These are phyloP conservation scores for Daldinia sp. DNA, from an alignment of 2,329 filamentous ascomycete genomes.

Conservation along the genomic window DNA sequence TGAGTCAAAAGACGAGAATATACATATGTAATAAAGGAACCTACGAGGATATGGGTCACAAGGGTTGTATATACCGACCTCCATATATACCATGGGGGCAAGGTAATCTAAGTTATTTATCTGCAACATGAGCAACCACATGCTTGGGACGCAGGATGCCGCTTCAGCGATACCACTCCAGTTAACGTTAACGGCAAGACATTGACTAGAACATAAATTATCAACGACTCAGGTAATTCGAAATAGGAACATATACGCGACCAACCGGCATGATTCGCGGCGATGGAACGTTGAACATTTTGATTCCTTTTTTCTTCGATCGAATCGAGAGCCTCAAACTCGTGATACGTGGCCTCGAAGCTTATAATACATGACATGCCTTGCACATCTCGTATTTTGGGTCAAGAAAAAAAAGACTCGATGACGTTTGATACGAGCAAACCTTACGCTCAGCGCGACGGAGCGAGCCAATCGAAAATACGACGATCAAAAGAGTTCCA, in stretches of 20 bases:
- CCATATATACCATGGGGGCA: no score
- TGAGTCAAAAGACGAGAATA: slow-evolving; percentile 14
- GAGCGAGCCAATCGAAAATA: not conserved
- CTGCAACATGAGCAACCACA: slow-evolving; percentile 22
- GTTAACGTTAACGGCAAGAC: not conserved
- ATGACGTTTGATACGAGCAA: slow-evolving; percentile 31
- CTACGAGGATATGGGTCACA: not conserved
- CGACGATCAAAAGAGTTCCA: not conserved
- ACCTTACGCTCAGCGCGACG: slow-evolving; percentile 9
- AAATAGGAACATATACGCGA: slow-evolving; percentile 15
- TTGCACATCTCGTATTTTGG: slow-evolving; percentile 29
- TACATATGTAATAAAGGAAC: not conserved
- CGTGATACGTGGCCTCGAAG: slow-evolving; percentile 33
- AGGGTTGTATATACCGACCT: not conserved
- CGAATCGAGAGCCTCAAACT: slow-evolving; percentile 11
- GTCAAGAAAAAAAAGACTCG: not conserved
- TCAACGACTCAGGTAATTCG: not conserved
- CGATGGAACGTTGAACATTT: slow-evolving; percentile 16
- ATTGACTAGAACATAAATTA: not conserved
- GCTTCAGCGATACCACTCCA: slow-evolving; percentile 10
- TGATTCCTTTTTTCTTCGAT: no score
- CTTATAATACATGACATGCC: slow-evolving; percentile 31
- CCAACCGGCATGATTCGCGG: slow-evolving; percentile 17
- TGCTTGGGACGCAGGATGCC: slow-evolving; percentile 17
- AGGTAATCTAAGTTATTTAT: slow-evolving; percentile 3